Conservation (phyloP, 169 alveolate species). For the Cryptosporidium meleagridis region DNA sequence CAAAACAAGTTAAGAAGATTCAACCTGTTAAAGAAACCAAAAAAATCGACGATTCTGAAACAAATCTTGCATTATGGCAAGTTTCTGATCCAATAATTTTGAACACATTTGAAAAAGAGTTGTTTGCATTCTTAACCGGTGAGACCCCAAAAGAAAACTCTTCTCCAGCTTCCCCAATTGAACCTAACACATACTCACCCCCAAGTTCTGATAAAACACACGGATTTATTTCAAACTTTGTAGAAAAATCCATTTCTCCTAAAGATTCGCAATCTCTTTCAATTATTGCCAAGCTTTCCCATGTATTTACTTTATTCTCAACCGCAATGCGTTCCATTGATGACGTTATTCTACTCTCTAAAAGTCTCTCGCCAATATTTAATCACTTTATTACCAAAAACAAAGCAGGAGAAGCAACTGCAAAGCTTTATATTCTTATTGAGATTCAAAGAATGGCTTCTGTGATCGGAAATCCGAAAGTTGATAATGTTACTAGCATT, state of each 20-base stretch:
- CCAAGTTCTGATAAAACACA: background rate
- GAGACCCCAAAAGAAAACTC: constrained; percentile 23
- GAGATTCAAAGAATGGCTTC: constrained; percentile 67
- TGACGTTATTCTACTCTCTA: constrained; percentile 17
- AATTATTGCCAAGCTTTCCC: constrained; percentile 25
- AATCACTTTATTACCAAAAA: constrained; percentile 16
- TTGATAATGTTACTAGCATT: constrained; percentile 47
- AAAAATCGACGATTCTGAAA: constrained; percentile 35
- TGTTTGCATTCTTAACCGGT: constrained; percentile 8
- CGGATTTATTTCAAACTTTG: background rate
- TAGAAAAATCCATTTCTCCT: background rate
- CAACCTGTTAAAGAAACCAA: constrained; percentile 4
- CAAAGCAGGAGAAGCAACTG: constrained; percentile 23
- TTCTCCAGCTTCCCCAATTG: constrained; percentile 1
- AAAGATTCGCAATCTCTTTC: constrained; percentile 14
- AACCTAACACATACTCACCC: constrained; percentile 27
- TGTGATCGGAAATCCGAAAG: constrained; percentile 47
- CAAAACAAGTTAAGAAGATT: background rate
- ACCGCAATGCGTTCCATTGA: constrained; percentile 17
- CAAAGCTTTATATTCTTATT: constrained; percentile 45
- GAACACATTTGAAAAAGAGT: constrained; percentile 11
- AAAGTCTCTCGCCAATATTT: constrained; percentile 22
- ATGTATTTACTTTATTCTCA: constrained; percentile 16
- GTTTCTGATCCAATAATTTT: background rate
- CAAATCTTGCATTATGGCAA: constrained; percentile 5